phyloP scores from a whole-genome alignment of 495 filamentous ascomycete genomes.

The Evansstolkia leycettana region DNA sequence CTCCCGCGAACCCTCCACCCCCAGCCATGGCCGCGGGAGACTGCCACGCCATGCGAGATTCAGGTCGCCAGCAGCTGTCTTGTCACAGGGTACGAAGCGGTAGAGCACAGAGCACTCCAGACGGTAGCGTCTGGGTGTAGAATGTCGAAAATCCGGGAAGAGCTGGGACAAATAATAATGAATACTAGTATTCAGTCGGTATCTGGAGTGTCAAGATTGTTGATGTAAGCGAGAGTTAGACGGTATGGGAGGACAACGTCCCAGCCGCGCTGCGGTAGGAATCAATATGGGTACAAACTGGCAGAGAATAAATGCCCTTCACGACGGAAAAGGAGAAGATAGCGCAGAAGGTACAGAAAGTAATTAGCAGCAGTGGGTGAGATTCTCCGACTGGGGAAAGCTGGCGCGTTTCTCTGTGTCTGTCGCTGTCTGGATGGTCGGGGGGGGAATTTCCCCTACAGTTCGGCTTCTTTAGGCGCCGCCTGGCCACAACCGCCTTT shows the following conservation, averaged over 20 bases:
- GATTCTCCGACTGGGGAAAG: background rate
- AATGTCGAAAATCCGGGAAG: too few species aligned
- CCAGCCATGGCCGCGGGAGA: constrained; percentile 53
- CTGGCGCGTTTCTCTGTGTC: constrained; percentile 10
- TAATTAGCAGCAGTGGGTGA: too few species aligned
- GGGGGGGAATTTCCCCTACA: background rate
- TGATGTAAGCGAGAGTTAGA: constrained; percentile 2
- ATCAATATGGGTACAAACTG: too few species aligned
- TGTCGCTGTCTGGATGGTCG: constrained; percentile 8
- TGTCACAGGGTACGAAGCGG: background rate
- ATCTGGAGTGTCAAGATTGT: background rate
- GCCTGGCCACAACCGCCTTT: constrained; percentile 11
- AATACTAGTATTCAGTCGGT: too few species aligned
- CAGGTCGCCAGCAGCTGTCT: background rate
- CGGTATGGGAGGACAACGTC: too few species aligned
- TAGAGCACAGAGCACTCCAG: constrained; percentile 1
- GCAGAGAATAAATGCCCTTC: constrained; percentile 1
- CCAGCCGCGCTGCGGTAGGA: too few species aligned
- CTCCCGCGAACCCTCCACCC: constrained; percentile 44
- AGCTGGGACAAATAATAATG: constrained; percentile 3
- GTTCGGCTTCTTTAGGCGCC: constrained; percentile 12
- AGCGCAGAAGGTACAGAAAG: too few species aligned
- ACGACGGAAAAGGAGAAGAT: constrained; percentile 1
- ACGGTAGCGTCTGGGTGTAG: too few species aligned
- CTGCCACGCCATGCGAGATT: constrained; percentile 47